Conservation (phyloP, 2,329 filamentous ascomycete genomes). For the Hymenoscyphus fructigenus region DNA sequence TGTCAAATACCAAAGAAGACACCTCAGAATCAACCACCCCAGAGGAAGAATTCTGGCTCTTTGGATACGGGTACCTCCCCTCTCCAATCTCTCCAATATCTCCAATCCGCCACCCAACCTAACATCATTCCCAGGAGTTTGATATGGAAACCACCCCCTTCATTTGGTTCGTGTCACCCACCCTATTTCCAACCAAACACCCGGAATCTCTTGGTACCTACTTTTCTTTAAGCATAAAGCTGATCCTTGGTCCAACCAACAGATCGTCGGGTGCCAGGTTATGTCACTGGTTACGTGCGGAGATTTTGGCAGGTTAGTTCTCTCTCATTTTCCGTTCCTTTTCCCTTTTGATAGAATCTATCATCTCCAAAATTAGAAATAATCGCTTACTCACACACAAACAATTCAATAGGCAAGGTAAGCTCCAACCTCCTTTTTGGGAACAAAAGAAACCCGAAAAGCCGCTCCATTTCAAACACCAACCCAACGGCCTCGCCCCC, state of each 20-base stretch:
- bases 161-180: slow-evolving; percentile 68
- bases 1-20: background rate
- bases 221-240: slow-evolving; percentile 1
- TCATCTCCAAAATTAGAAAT: background rate
- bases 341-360: slow-evolving; percentile 2
- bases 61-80: slow-evolving; percentile 81
- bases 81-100: background rate
- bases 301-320: slow-evolving; percentile 93
- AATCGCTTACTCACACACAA: background rate
- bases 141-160: slow-evolving; percentile 97
- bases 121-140: slow-evolving; percentile 63
- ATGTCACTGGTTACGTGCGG: slow-evolving; percentile 89
- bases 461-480: background rate
- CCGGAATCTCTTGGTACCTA: background rate
- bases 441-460: slow-evolving; percentile 17
- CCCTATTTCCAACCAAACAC: background rate
- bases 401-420: slow-evolving; percentile 1
- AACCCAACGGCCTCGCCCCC: slow-evolving; percentile 8
- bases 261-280: slow-evolving; percentile 86
- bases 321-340: too few species aligned
- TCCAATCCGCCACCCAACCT: background rate
- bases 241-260: background rate
- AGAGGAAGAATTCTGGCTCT: slow-evolving; percentile 79
- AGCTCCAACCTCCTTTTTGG: slow-evolving; percentile 11
- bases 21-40: background rate